phyloP scores from a whole-genome alignment of 2,329 filamentous ascomycete genomes.

The Furcasterigmium sp. region DNA sequence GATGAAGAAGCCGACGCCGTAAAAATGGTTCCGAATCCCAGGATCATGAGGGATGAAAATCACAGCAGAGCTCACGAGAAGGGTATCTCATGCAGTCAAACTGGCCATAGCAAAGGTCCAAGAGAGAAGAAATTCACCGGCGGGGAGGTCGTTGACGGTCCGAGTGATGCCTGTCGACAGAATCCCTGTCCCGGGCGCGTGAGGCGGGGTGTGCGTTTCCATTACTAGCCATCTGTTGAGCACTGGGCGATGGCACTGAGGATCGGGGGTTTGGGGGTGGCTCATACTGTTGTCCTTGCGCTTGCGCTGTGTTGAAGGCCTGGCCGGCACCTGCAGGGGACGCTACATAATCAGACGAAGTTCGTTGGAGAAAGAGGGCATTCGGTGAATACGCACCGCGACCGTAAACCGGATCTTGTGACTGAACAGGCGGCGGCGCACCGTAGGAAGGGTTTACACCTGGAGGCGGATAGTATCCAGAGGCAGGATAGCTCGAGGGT shows the following conservation, averaged over 20 bases:
- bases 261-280: conserved; percentile 33
- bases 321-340: conserved; percentile 43
- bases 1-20: conserved; percentile 11
- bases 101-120: conserved; percentile 5
- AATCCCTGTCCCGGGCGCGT: conserved; percentile 37
- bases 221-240: conserved; percentile 29
- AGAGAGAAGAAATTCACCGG: conserved; percentile 16
- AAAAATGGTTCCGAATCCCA: conserved; percentile 10
- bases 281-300: conserved; percentile 48
- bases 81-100: conserved; percentile 10
- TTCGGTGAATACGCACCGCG: conserved; percentile 50
- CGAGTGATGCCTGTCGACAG: conserved; percentile 30
- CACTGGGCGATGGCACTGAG: conserved; percentile 29
- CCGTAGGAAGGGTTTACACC: conserved; percentile 6
- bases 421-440: conserved; percentile 23
- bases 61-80: conserved; percentile 10
- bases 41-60: conserved; percentile 12
- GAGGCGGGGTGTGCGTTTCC: conserved; percentile 21
- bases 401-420: conserved; percentile 50
- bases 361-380: neutral
- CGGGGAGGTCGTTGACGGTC: conserved; percentile 34
- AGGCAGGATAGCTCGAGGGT: conserved; percentile 5
- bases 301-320: conserved; percentile 27
- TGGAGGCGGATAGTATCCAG: conserved; percentile 20
- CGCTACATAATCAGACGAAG: conserved; percentile 43